These are phyloP conservation scores for Ustilaginoidea virens DNA, from an alignment of 2,329 filamentous ascomycete species.

Conservation along the genomic window DNA sequence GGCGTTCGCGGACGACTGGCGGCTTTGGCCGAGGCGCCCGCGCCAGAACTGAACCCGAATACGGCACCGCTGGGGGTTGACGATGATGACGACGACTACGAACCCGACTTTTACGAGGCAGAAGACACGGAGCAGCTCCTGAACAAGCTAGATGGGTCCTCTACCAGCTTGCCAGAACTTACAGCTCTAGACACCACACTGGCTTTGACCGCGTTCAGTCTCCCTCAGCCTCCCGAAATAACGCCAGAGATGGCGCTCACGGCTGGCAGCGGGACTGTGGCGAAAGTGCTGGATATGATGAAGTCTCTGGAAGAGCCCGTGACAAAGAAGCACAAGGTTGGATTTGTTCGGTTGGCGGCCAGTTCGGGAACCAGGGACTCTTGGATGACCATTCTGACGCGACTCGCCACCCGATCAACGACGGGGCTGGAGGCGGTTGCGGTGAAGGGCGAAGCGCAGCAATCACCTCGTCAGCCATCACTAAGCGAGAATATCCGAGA, in stretches of 20 bases:
- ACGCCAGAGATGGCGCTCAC: conserved; percentile 56
- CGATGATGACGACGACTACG: conserved; percentile 78
- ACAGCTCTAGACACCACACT: conserved; percentile 26
- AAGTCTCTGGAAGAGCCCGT: conserved; percentile 53
- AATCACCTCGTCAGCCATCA: conserved; percentile 19
- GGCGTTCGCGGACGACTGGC: conserved; percentile 37
- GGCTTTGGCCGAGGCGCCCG: conserved; percentile 27
- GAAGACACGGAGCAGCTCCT: conserved; percentile 66
- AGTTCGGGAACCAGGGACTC: conserved; percentile 75
- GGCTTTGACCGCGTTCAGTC: conserved; percentile 60
- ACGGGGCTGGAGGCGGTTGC: conserved; percentile 48
- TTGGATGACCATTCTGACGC: conserved; percentile 77
- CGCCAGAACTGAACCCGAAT: conserved; percentile 36
- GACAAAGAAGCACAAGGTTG: conserved; percentile 46
- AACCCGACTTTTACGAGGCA: conserved; percentile 67
- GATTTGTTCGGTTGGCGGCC: conserved; percentile 72
- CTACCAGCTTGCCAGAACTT: conserved; percentile 27
- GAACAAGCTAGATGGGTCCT: conserved; percentile 59
- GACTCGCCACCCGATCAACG: conserved; percentile 67
- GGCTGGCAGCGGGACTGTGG: conserved; percentile 59
- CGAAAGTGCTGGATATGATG: conserved; percentile 66
- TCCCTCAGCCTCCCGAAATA: conserved; percentile 62
- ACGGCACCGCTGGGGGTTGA: conserved; percentile 49
- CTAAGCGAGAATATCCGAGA: conserved; percentile 63
- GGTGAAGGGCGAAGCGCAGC: conserved; percentile 46